A percentile compares a stretch with the other conserved stretches of the same genome.
Evolutionary conservation across 208 protist genomes (phyloP).

Genomic region (Crithidia thermophila): DNA sequence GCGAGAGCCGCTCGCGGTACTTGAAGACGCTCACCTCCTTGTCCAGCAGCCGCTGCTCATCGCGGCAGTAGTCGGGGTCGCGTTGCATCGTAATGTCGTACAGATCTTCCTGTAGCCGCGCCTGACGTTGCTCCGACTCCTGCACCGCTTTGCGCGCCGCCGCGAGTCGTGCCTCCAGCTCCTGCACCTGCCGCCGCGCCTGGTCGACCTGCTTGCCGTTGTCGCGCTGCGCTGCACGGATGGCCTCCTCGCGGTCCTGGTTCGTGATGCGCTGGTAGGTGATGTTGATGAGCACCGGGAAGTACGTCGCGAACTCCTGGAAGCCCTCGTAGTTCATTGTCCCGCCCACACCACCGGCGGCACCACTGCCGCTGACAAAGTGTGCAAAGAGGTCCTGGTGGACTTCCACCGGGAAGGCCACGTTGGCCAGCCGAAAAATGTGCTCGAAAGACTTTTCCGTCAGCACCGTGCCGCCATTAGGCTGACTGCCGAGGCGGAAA

Average conservation of each 20-base stretch:
- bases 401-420: conserved; percentile 62
- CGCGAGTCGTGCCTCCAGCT: conserved; percentile 51
- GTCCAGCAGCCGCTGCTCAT: conserved; percentile 75
- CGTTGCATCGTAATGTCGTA: conserved; percentile 46
- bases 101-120: conserved; percentile 51
- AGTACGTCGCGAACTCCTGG: conserved; percentile 61
- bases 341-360: conserved; percentile 5
- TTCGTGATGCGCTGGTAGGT: conserved; percentile 71
- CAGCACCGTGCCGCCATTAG: conserved; percentile 4
- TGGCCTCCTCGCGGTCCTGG: conserved; percentile 49
- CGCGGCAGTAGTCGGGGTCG: conserved; percentile 50
- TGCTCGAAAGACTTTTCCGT: conserved; percentile 48
- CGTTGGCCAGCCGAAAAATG: conserved; percentile 57
- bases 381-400: conserved; percentile 56
- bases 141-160: conserved; percentile 38
- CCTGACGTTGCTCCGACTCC: conserved; percentile 43
- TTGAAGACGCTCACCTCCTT: conserved; percentile 84
- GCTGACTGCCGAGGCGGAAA: conserved; percentile 40
- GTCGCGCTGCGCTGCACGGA: conserved; percentile 53
- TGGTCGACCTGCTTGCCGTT: conserved; percentile 32
- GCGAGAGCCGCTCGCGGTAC: conserved; percentile 63
- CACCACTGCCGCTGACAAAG: conserved; percentile 37
- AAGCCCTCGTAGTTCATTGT: conserved; percentile 59
- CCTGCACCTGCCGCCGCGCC: conserved; percentile 43
- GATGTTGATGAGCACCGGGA: conserved; percentile 71